Evolutionary conservation across 2,329 filamentous ascomycete species (phyloP).

Genomic region (Helotiales sp.): DNA sequence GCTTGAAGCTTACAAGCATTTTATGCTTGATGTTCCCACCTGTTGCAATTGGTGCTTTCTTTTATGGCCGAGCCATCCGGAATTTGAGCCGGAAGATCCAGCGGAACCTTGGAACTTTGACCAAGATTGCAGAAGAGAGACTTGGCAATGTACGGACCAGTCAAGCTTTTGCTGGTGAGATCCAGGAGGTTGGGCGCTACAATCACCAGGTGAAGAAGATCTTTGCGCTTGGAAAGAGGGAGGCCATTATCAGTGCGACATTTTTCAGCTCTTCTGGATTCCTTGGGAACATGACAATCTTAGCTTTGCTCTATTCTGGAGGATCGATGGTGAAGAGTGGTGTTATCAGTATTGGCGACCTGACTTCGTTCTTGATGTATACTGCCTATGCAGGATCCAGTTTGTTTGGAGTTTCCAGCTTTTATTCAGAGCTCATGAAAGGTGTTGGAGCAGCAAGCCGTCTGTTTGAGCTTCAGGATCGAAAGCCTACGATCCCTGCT

Average conservation of each 20-base stretch:
- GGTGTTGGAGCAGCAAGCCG: conserved; percentile 95
- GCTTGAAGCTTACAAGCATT: conserved; percentile 83
- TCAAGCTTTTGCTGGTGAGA: conserved; percentile 92
- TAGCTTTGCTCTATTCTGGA: conserved; percentile 86
- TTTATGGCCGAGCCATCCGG: conserved; percentile 87
- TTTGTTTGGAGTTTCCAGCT: conserved; percentile 90
- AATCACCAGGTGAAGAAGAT: conserved; percentile 91
- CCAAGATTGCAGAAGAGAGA: conserved; percentile 98
- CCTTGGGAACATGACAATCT: conserved; percentile 94
- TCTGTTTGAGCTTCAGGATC: conserved; percentile 92
- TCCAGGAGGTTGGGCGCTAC: conserved; percentile 86
- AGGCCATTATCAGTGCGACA: conserved; percentile 84
- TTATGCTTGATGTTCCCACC: conserved; percentile 87
- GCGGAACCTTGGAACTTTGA: conserved; percentile 86
- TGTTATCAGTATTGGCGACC: conserved; percentile 83
- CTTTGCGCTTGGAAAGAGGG: conserved; percentile 81
- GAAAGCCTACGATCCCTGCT: conserved; percentile 80
- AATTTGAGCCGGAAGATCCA: conserved; percentile 91
- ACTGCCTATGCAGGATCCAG: conserved; percentile 83
- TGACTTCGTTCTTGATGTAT: conserved; percentile 98
- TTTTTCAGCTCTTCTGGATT: conserved; percentile 89
- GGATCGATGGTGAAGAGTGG: conserved; percentile 87
- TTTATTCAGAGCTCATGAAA: conserved; percentile 99
- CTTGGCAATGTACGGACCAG: conserved; percentile 95
- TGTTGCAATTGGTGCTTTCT: conserved; percentile 83